Percentiles rank a stretch among this genome's conserved stretches.
phyloP scores from a whole-genome alignment of 768 basidiomycete species.

The Podaxis sp. region DNA sequence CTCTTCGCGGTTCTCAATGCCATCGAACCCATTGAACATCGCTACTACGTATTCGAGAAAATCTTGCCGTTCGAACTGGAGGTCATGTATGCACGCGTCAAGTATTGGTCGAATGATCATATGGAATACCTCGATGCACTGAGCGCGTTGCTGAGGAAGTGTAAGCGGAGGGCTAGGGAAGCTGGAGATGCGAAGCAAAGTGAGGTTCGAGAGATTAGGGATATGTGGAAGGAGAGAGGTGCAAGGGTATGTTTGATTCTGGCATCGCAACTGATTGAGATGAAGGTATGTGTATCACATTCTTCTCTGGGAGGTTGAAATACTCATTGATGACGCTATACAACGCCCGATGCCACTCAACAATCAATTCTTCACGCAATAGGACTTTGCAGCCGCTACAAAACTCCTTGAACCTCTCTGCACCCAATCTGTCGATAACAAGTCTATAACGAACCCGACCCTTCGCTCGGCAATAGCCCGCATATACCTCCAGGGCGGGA shows the following conservation, averaged over 20 bases:
- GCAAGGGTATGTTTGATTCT: slow-evolving; percentile 73
- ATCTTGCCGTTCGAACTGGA: slow-evolving; percentile 58
- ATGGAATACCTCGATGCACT: slow-evolving; percentile 79
- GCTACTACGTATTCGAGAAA: slow-evolving; percentile 55
- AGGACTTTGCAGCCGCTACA: slow-evolving; percentile 71
- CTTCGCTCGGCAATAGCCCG: slow-evolving; percentile 69
- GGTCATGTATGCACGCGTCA: slow-evolving; percentile 69
- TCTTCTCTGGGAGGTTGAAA: background rate
- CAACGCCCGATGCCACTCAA: too few species aligned
- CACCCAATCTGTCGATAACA: slow-evolving; percentile 22
- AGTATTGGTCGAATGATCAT: slow-evolving; percentile 80
- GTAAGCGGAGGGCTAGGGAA: slow-evolving; percentile 46
- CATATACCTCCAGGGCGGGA: slow-evolving; percentile 71
- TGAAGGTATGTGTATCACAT: slow-evolving; percentile 50
- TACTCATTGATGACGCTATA: background rate
- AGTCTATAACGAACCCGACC: slow-evolving; percentile 37
- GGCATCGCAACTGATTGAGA: slow-evolving; percentile 79
- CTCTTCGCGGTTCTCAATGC: slow-evolving; percentile 67
- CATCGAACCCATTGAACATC: slow-evolving; percentile 48
- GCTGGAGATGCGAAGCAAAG: slow-evolving; percentile 16
- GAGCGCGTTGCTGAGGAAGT: slow-evolving; percentile 54
- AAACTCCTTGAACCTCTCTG: slow-evolving; percentile 67
- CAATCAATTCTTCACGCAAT: background rate
- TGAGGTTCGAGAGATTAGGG: slow-evolving; percentile 27
- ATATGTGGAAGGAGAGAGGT: slow-evolving; percentile 84